Evolutionary conservation across 176 grass and related monocot genomes (phyloP), one percentile per base, ranked within the genome.

Genomic region (Alloteropsis semialata): DNA sequence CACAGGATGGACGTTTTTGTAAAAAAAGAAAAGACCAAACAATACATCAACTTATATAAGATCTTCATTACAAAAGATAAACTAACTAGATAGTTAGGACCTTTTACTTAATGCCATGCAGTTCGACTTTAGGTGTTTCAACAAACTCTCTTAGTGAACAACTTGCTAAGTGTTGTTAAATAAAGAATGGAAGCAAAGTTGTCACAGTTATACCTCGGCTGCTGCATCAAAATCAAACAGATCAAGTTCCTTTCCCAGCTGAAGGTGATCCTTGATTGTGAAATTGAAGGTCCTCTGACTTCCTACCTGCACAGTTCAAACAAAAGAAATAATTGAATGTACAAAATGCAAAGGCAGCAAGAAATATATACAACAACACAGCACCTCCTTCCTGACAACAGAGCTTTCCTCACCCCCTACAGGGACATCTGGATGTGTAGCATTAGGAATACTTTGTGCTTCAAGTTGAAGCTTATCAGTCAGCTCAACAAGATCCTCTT

Each of bases 201-300:
- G 25, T 22, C 28, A 6, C 7, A 72, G 44, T 72, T 76, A 75
- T 92, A 98, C 96, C 92, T 98, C 92, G 51, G 92, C 72, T 79
- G 92, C 96, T 67, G 96, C 92, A 91, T 98, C 92, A 84, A 98
- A 95, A 86, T 98, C 92, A 86, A 98, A 91, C 44, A 98, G 85
- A 88, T 95, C 89, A 90, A 98, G 92, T 45, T 90, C 91, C 74
- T 95, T 95, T 81, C 96, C 96, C 65, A 98, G 75, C 74, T 91
- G 89, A 87, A 98, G 67, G 82, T 98, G 96, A 88, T 98, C 92
- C 84, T 91, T 98, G 43, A 93, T 72, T 36, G 68, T n/a, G 87
- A 98, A 98, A 70, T n/a, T 76, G 53, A 98, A 98, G 43, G 79
- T 90, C 81, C 74, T 93, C 73, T 85, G 87, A 82, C 87, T 91